These are phyloP conservation scores for Smithsoniella earleae DNA, from an alignment of 163 green algal species.

Conservation along the genomic window DNA sequence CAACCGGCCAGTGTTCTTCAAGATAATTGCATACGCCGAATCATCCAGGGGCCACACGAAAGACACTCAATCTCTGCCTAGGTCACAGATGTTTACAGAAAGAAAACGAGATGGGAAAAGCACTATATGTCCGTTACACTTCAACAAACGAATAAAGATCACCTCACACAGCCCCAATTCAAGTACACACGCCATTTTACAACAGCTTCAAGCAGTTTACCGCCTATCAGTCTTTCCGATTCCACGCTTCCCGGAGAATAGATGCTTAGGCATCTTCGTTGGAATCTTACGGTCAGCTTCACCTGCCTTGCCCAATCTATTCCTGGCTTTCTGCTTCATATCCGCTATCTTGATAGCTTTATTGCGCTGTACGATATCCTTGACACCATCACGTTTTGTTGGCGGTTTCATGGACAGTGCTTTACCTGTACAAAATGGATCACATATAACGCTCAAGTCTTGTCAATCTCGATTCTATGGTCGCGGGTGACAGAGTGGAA, in stretches of 20 bases:
- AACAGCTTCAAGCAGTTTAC: no score
- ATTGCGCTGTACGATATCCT: slow-evolving; percentile 69
- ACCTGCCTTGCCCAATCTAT: slow-evolving; percentile 72
- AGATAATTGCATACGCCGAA: no score
- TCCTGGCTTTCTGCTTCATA: slow-evolving; percentile 60
- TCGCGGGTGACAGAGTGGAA: no score
- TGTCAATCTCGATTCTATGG: not conserved
- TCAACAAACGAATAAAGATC: no score
- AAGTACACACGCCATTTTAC: no score
- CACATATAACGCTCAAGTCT: not conserved
- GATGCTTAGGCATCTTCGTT: slow-evolving; percentile 92
- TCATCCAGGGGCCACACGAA: no score
- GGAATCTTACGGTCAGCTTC: slow-evolving; percentile 84
- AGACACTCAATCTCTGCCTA: no score
- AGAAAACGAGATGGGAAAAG: no score
- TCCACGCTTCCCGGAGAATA: slow-evolving; percentile 82
- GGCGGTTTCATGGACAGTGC: slow-evolving; percentile 54
- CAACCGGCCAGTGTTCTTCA: no score
- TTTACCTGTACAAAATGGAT: not conserved
- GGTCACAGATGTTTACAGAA: no score
- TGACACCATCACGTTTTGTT: slow-evolving; percentile 55
- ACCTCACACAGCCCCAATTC: no score
- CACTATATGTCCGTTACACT: no score
- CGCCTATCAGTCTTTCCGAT: slow-evolving; percentile 71
- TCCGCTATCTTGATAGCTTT: slow-evolving; percentile 81